Evolutionary conservation across 2,329 filamentous ascomycete genomes (phyloP).

Genomic region (Talaromyces sp.): DNA sequence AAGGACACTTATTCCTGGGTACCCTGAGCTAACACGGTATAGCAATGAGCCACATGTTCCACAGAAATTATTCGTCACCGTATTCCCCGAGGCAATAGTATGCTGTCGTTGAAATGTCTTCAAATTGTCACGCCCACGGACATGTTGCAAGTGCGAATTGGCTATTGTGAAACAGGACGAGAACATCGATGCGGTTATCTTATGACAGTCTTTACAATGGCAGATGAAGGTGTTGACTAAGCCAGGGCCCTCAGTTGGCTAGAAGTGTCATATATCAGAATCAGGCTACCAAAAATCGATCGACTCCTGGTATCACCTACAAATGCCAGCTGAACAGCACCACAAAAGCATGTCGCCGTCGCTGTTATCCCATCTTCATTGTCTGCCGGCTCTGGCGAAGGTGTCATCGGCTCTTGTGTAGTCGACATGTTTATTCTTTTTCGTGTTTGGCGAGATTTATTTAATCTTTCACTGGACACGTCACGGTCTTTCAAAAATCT

Average conservation of each 20-base stretch:
- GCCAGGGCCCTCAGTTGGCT: constrained; percentile 2
- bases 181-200: constrained; percentile 3
- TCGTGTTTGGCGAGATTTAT: background rate
- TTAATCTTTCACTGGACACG: background rate
- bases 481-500: background rate
- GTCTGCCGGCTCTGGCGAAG: background rate
- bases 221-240: constrained; percentile 3
- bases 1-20: constrained; percentile 1
- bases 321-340: background rate
- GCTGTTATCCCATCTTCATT: background rate
- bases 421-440: background rate
- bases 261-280: background rate
- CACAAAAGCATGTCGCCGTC: constrained; percentile 6
- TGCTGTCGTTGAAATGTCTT: background rate
- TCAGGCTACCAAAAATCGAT: background rate
- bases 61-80: constrained; percentile 3
- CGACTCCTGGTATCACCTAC: background rate
- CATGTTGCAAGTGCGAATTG: background rate
- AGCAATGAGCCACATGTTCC: constrained; percentile 1
- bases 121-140: constrained; percentile 1
- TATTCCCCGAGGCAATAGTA: background rate
- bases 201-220: constrained; percentile 2
- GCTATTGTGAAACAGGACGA: background rate
- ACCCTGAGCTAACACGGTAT: background rate
- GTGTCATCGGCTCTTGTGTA: background rate